phyloP scores from a whole-genome alignment of 2,329 filamentous ascomycete species.

The Aspergillus carbonarius region DNA sequence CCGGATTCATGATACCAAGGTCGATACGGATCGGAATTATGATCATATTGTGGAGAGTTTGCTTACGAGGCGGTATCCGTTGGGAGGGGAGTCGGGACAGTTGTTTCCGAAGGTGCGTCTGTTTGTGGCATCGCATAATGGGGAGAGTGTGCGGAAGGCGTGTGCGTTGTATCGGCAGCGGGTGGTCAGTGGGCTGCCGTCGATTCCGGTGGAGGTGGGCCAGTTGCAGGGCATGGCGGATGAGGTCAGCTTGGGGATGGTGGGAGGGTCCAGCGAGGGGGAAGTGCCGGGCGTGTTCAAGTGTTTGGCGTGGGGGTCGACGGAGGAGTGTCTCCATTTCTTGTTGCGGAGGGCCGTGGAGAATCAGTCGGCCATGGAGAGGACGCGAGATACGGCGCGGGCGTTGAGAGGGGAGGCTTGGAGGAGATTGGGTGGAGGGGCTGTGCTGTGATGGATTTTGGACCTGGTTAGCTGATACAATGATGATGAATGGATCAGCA shows the following conservation, averaged over 20 bases:
- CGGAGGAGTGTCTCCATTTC: slow-evolving; percentile 56
- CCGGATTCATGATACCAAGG: slow-evolving; percentile 40
- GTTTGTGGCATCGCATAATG: slow-evolving; percentile 56
- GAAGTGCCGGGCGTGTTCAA: slow-evolving; percentile 49
- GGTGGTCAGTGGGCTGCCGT: slow-evolving; percentile 40
- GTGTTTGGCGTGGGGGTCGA: slow-evolving; percentile 55
- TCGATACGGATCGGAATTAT: slow-evolving; percentile 46
- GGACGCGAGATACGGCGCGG: slow-evolving; percentile 61
- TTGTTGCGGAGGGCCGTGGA: slow-evolving; percentile 63
- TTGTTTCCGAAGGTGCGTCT: slow-evolving; percentile 39
- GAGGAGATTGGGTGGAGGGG: slow-evolving; percentile 20
- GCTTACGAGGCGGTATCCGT: slow-evolving; percentile 39
- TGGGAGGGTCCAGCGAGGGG: slow-evolving; percentile 29
- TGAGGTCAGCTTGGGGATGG: slow-evolving; percentile 64
- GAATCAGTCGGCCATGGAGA: slow-evolving; percentile 67
- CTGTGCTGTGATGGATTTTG: background rate
- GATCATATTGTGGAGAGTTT: slow-evolving; percentile 51
- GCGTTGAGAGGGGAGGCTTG: slow-evolving; percentile 64
- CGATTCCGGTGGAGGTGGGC: slow-evolving; percentile 56
- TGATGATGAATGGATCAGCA: background rate
- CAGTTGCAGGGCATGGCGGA: slow-evolving; percentile 92
- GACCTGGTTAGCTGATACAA: too few species aligned
- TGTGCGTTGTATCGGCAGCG: slow-evolving; percentile 37
- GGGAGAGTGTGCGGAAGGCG: slow-evolving; percentile 48
- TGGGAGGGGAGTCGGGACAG: slow-evolving; percentile 15